Evolutionary conservation across 192 early-diverging fungal genomes (phyloP).

Genomic region (Diversispora epigaea): DNA sequence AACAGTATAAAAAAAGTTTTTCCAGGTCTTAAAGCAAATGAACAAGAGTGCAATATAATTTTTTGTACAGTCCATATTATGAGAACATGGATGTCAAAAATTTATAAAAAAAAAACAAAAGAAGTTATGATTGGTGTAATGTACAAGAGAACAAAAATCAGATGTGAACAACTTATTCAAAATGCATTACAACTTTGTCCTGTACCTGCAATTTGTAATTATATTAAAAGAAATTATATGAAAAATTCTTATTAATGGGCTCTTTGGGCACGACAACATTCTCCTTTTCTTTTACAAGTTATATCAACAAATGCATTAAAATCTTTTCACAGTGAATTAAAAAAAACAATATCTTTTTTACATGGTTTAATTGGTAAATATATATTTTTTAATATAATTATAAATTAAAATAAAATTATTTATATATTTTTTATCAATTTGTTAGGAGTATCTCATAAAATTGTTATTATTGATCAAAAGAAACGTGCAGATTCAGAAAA

Average conservation of each 20-base stretch:
- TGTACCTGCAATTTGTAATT: background rate
- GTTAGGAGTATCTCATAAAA: constrained; percentile 18
- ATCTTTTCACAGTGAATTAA: constrained; percentile 26
- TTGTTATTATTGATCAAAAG: background rate
- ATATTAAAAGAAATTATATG: constrained; percentile 21
- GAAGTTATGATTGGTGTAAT: constrained; percentile 20
- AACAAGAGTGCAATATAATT: constrained; percentile 30
- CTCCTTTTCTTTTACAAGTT: constrained; percentile 28
- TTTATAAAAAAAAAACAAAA: constrained; percentile 11
- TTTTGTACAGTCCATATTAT: constrained; percentile 33
- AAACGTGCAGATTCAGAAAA: constrained; percentile 12
- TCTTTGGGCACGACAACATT: constrained; percentile 24
- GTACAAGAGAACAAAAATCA: constrained; percentile 16
- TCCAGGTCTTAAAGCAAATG: background rate
- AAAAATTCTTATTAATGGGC: too few relatives aligned
- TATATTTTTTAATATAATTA: too few relatives aligned
- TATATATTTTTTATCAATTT: too few relatives aligned
- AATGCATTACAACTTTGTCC: constrained; percentile 21
- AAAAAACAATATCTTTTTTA: background rate
- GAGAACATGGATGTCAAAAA: constrained; percentile 27
- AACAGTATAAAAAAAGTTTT: constrained; percentile 29
- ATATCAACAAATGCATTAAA: constrained; percentile 24
- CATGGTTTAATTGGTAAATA: constrained; percentile 26
- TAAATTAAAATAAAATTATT: too few relatives aligned
- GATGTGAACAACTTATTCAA: constrained; percentile 5